phyloP scores from a whole-genome alignment of 2,329 filamentous ascomycete genomes.

The Fusarium succisae region DNA sequence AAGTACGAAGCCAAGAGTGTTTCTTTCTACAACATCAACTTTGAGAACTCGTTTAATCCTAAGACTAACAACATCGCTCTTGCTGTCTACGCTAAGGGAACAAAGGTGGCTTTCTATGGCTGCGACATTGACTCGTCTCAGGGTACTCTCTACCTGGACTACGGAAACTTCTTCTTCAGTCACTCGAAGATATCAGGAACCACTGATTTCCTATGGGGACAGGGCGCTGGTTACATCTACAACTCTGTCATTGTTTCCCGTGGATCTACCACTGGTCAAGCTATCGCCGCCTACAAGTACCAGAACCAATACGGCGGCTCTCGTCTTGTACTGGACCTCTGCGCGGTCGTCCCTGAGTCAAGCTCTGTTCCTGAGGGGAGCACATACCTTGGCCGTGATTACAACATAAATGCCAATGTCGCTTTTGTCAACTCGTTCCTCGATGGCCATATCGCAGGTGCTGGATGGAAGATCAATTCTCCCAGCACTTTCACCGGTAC shows the following conservation, averaged over 20 bases:
- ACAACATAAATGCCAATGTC: slow-evolving; percentile 37
- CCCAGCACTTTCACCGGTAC: slow-evolving; percentile 40
- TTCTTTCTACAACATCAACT: slow-evolving; percentile 46
- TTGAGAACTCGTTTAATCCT: slow-evolving; percentile 34
- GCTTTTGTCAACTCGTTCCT: slow-evolving; percentile 45
- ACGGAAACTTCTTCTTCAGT: slow-evolving; percentile 38
- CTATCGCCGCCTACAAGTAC: slow-evolving; percentile 42
- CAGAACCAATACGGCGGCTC: slow-evolving; percentile 47
- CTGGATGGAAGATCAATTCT: slow-evolving; percentile 40
- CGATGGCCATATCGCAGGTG: slow-evolving; percentile 40
- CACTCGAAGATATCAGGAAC: slow-evolving; percentile 29
- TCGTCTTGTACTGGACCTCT: slow-evolving; percentile 53
- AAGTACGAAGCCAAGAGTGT: slow-evolving; percentile 44
- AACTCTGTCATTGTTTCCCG: slow-evolving; percentile 35
- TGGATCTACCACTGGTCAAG: slow-evolving; percentile 31
- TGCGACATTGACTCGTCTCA: slow-evolving; percentile 45
- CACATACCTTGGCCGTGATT: slow-evolving; percentile 45
- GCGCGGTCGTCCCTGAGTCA: slow-evolving; percentile 47
- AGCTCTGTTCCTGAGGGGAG: slow-evolving; percentile 33
- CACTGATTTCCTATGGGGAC: slow-evolving; percentile 37
- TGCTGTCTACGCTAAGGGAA: slow-evolving; percentile 45
- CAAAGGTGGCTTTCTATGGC: slow-evolving; percentile 52
- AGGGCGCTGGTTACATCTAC: slow-evolving; percentile 38
- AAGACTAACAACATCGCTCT: slow-evolving; percentile 31
- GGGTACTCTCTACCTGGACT: slow-evolving; percentile 34